Evolutionary conservation across 371 early-diverging fungal species (phyloP), one percentile per base, ranked within the genome.

Genomic region (Circinella umbellata): DNA sequence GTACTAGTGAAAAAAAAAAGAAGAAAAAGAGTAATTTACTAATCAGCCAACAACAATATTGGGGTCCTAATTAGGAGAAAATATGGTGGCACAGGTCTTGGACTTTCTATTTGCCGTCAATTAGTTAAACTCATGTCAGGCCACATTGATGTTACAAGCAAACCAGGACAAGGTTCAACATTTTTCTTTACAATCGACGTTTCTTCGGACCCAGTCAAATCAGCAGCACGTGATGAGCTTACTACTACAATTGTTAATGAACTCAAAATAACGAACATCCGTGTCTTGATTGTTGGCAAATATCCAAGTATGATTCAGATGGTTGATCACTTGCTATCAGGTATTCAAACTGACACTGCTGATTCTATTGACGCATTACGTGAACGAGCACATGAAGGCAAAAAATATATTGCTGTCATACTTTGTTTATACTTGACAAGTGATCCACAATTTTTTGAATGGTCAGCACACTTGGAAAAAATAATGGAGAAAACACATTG

Each of bases 51-150:
- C 6, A 42, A 42, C 11, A 42, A 47, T 67, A 35, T 7, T 34
- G 4, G 4, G 6, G 1, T 1, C 6, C 20, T 13, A 53, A 53
- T 65, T 57, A 79, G 76, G 13, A 83, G 88, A 36, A 86, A 82
- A 68, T 88, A 86, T 71, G 89, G 89, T 42, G 90, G 90, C 10
- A 88, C 88, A 4, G 90, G 90, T 8, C 73, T 90, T 17, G 90
- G 90, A 0, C 74, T 90, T 3, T 81, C 85, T 27, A 88, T 90
- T 47, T 85, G 85, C 66, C 71, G 81, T 9, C 82, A 84, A 62
- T 63, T 90, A 34, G 84, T 86, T 9, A 69, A 82, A 11, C 76
- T 85, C 6, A 87, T 89, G 89, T 71, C 83, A 38, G 90, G 90
- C 35, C 70, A 73, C 15, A 82, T 89, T 34, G 73, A 75, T 11